A percentile compares a stretch with the other conserved stretches of the same genome.
These are phyloP conservation scores for Saccharum hybrid DNA, from an alignment of 202 grass and related monocot species.

Conservation along the genomic window DNA sequence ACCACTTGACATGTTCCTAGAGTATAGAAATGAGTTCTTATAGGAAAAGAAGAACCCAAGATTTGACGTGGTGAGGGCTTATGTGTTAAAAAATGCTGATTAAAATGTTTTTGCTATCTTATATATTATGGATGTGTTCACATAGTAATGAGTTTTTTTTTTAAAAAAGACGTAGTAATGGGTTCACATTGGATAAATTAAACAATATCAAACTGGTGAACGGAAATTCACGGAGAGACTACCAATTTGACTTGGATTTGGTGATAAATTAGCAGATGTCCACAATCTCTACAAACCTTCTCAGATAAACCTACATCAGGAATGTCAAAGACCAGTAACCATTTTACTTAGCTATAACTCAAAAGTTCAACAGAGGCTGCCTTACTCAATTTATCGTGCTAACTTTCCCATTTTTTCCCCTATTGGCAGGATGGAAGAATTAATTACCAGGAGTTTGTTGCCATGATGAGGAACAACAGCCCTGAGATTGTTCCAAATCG, in stretches of 20 bases:
- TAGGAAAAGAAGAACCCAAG: background rate
- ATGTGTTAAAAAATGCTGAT: background rate
- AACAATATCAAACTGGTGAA: slow-evolving; percentile 8
- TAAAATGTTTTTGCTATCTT: slow-evolving; percentile 4
- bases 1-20: slow-evolving; percentile 1
- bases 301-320: background rate
- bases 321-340: slow-evolving; percentile 16
- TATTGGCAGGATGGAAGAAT: slow-evolving; percentile 92
- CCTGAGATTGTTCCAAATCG: slow-evolving; percentile 68
- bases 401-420: slow-evolving; percentile 14
- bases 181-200: slow-evolving; percentile 17
- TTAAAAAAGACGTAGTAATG: background rate
- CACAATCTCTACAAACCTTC: background rate
- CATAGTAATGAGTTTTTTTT: slow-evolving; percentile 4
- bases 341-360: slow-evolving; percentile 21
- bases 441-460: slow-evolving; percentile 93
- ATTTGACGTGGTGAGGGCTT: slow-evolving; percentile 1
- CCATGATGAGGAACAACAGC: slow-evolving; percentile 92
- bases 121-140: background rate
- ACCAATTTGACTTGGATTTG: background rate
- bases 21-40: background rate
- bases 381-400: slow-evolving; percentile 30
- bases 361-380: slow-evolving; percentile 5
- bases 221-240: background rate
- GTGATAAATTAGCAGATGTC: background rate